Base-by-base conservation (phyloP, 2,329 filamentous ascomycete species). In the Curvularia eragrostidis region DNA sequence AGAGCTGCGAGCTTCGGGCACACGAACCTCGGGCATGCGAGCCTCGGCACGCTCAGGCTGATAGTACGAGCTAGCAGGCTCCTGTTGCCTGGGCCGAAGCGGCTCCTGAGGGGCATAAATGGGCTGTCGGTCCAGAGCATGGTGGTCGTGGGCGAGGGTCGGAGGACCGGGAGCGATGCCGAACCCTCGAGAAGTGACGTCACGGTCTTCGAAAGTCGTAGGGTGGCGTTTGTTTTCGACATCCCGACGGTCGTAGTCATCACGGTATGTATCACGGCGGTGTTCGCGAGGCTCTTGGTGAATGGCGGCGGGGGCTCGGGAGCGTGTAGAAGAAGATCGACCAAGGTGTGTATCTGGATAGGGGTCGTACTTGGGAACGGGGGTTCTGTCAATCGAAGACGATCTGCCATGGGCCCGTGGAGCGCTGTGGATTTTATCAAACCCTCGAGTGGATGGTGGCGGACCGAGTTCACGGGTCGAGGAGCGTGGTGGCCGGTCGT, bases 371-470 rank as follows among this genome's bases (percentile, higher is more conserved):
- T 67, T 70, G 41, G 70, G 64, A 38, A 57, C 60, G 10, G 70
- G 62, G n/a, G 65, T 54, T 19, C 70, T 58, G 12, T 77, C 75
- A 21, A 70, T 72, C 2, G 76, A 77, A 10, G 65, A 68, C 9
- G 74, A 68, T 21, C 75, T 59, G 23, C 39, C 65, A 36, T 67
- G 67, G 12, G 65, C 59, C 12, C 72, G 63, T 12, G 61, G 58
- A 23, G 72, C 52, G 49, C 53, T 63, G 64, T 85, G 85, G 62
- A 91, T 85, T 75, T 86, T 90, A 66, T 91, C 89, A 62, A 92
- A 86, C 0, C 88, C 89, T 65, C 89, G 82, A 3, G 87, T 90
- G 5, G 87, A 85, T 4, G 88, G 88, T 9, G 90, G 90, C 2
- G 89, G 89, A 15, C 73, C 73, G 2, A 75, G 68, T 47, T 76